These are phyloP conservation scores for Leishmania mexicana DNA, from an alignment of 208 protist species.

Conservation along the genomic window DNA sequence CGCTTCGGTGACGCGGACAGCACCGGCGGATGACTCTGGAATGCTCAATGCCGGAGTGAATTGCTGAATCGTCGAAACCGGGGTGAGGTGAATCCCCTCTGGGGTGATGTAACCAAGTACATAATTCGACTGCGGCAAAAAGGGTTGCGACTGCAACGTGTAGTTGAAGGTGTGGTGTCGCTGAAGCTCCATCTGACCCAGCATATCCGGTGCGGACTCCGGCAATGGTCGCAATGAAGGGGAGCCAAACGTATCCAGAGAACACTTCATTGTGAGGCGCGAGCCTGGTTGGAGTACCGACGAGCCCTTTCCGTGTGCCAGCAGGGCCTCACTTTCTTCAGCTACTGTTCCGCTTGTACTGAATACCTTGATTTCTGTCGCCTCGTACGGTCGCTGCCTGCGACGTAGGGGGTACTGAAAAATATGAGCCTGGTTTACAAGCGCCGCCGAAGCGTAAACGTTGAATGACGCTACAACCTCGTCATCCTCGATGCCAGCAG, in stretches of 20 bases:
- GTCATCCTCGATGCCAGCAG: slow-evolving; percentile 46
- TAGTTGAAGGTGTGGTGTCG: slow-evolving; percentile 58
- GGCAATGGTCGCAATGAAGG: slow-evolving; percentile 44
- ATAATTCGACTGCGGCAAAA: slow-evolving; percentile 71
- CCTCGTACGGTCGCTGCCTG: slow-evolving; percentile 74
- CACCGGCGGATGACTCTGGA: slow-evolving; percentile 9
- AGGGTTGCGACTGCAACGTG: slow-evolving; percentile 74
- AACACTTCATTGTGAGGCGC: slow-evolving; percentile 71
- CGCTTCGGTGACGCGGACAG: slow-evolving; percentile 35
- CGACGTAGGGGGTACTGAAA: slow-evolving; percentile 88
- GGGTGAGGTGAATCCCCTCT: slow-evolving; percentile 71
- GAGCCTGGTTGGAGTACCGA: slow-evolving; percentile 44
- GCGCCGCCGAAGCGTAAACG: slow-evolving; percentile 67
- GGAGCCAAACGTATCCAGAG: slow-evolving; percentile 80
- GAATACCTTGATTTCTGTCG: slow-evolving; percentile 62
- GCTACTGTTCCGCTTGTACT: slow-evolving; percentile 36
- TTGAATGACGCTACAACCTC: slow-evolving; percentile 81
- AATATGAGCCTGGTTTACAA: slow-evolving; percentile 71
- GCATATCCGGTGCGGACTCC: neutral
- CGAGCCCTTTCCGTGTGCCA: slow-evolving; percentile 1
- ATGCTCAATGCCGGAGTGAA: slow-evolving; percentile 32
- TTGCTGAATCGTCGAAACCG: slow-evolving; percentile 56
- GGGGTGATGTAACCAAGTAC: slow-evolving; percentile 53
- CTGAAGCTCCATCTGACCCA: slow-evolving; percentile 28
- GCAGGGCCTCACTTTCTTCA: neutral